These are phyloP conservation scores for Tripterygium wilfordii DNA, from an alignment of 177 flowering plant genomes.

Conservation along the genomic window DNA sequence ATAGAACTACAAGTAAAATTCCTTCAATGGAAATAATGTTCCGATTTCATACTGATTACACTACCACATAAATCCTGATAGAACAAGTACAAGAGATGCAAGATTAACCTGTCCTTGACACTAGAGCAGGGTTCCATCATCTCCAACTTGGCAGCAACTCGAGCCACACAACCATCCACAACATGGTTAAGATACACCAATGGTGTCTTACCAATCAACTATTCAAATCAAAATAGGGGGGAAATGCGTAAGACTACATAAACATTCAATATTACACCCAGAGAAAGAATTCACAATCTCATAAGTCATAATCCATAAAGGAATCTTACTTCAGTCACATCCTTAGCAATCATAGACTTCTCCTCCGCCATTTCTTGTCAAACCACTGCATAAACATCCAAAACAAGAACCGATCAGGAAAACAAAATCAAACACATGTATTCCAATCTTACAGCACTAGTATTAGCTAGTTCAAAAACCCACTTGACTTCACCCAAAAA, in stretches of 20 bases:
- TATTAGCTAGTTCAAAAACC: no score
- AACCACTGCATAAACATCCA: conserved; percentile 3
- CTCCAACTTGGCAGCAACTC: conserved; percentile 43
- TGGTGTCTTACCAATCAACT: conserved; percentile 45
- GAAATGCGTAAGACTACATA: neutral
- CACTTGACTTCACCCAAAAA: no score
- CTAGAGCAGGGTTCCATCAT: conserved; percentile 49
- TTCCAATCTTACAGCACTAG: no score
- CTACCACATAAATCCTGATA: neutral
- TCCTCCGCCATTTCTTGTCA: conserved; percentile 15
- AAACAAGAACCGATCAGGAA: neutral
- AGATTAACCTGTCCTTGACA: conserved; percentile 38
- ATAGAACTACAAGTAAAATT: no score
- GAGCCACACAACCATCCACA: conserved; percentile 44
- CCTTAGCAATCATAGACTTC: conserved; percentile 33
- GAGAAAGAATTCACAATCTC: neutral
- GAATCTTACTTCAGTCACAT: conserved; percentile 47
- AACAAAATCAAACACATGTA: no score
- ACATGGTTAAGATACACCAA: conserved; percentile 41
- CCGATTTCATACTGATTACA: neutral
- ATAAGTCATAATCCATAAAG: neutral
- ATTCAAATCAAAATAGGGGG: neutral
- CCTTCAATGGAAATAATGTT: neutral
- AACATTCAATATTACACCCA: neutral
- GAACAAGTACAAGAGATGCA: neutral